These are phyloP conservation scores for Kickxella alabastrina DNA, from an alignment of 192 early-diverging fungal species.

Conservation along the genomic window DNA sequence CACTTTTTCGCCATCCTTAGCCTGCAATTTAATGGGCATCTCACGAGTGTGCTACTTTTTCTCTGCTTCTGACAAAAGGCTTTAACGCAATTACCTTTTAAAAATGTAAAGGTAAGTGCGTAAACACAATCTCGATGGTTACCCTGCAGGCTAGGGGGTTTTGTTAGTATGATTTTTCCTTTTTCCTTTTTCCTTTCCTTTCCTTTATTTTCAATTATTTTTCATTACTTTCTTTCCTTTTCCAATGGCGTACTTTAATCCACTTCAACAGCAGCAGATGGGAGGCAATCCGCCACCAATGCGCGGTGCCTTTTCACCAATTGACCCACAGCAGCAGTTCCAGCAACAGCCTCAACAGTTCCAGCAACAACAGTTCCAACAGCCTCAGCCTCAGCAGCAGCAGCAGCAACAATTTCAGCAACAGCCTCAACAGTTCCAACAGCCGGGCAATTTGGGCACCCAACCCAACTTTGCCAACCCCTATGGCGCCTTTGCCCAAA, in stretches of 20 bases:
- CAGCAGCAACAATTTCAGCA: conserved; percentile 10
- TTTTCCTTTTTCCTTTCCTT: too few species aligned
- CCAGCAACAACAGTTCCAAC: conserved; percentile 8
- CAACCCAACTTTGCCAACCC: conserved; percentile 11
- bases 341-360: conserved; percentile 8
- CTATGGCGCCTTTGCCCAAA: conserved; percentile 31
- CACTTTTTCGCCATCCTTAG: too few species aligned
- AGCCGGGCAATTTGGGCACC: neutral
- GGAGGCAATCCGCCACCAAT: conserved; percentile 30
- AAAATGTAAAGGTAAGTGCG: too few species aligned
- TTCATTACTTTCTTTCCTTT: neutral
- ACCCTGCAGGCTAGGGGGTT: too few species aligned
- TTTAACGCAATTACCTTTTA: too few species aligned
- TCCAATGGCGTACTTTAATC: conserved; percentile 33
- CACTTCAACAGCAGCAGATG: conserved; percentile 45
- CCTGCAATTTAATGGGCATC: too few species aligned
- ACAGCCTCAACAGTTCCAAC: conserved; percentile 9
- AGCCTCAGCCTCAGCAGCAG: conserved; percentile 3
- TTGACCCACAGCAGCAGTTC: conserved; percentile 41
- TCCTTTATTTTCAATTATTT: conserved; percentile 3
- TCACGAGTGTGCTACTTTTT: too few species aligned
- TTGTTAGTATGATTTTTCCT: too few species aligned
- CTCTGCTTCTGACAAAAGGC: too few species aligned
- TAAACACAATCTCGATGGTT: too few species aligned
- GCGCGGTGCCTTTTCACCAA: conserved; percentile 50